Percentiles rank a stretch among this genome's conserved stretches.
These are phyloP conservation scores for Arthrocladium fulminans DNA, from an alignment of 2,329 filamentous ascomycete genomes.

Conservation along the genomic window DNA sequence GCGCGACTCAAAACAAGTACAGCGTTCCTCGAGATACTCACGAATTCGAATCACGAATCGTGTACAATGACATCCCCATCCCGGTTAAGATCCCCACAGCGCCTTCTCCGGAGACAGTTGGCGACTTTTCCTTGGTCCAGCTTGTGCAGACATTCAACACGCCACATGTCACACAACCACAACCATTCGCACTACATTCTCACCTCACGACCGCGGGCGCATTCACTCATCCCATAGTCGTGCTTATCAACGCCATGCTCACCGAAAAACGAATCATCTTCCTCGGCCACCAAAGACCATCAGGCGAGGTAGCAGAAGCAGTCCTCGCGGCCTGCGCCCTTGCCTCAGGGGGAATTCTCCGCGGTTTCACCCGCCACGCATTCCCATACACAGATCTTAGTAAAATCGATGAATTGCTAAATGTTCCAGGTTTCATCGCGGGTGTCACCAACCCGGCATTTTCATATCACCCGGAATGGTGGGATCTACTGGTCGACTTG, in stretches of 20 bases:
- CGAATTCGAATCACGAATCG: slow-evolving; percentile 90
- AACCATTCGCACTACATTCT: slow-evolving; percentile 76
- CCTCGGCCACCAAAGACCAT: slow-evolving; percentile 87
- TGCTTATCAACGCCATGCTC: slow-evolving; percentile 85
- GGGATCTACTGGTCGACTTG: slow-evolving; percentile 91
- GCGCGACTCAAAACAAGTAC: slow-evolving; percentile 55
- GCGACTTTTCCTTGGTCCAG: slow-evolving; percentile 95
- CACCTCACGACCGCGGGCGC: slow-evolving; percentile 89
- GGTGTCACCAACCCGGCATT: slow-evolving; percentile 97
- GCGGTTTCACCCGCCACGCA: slow-evolving; percentile 89
- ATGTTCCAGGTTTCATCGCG: slow-evolving; percentile 94
- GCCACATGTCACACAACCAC: slow-evolving; percentile 69
- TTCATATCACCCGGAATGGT: slow-evolving; percentile 92
- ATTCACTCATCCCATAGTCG: slow-evolving; percentile 86
- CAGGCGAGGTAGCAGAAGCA: slow-evolving; percentile 93
- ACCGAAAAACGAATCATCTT: slow-evolving; percentile 97
- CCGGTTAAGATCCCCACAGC: slow-evolving; percentile 94
- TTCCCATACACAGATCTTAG: slow-evolving; percentile 97
- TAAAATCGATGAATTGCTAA: slow-evolving; percentile 92
- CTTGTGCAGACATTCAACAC: slow-evolving; percentile 90
- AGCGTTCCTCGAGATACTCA: slow-evolving; percentile 86
- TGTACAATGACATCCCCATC: slow-evolving; percentile 94
- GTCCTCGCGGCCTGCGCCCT: slow-evolving; percentile 93
- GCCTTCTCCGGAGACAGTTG: slow-evolving; percentile 87
- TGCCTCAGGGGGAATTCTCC: slow-evolving; percentile 80